Evolutionary conservation across 2,329 filamentous ascomycete species (phyloP), one percentile per base, ranked within the genome.

Genomic region (Moelleriella libera): DNA sequence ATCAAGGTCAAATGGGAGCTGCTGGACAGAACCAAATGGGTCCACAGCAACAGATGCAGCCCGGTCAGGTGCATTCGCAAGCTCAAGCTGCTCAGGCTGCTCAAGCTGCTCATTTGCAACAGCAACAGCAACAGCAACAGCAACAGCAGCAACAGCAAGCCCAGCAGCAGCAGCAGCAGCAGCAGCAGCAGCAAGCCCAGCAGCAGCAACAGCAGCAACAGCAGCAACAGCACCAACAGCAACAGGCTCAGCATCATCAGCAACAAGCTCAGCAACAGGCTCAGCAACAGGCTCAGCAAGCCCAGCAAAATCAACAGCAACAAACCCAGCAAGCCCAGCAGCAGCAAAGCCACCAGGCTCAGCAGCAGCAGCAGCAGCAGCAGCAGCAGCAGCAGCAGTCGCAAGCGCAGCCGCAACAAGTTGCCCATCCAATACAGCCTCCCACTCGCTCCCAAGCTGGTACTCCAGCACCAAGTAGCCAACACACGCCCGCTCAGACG

Each of bases 401-500:
- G 48, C 69, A 72, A 51, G 64, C 63, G 45, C 66, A 73, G 29
- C 76, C 78, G 53, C 64, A 63, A n/a, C 67, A 60, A 31, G 62
- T 63, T 30, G 61, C 64, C 34, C 63, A 37, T 37, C 32, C 7
- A 37, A 7, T 7, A 11, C 11, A 7, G 32, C 7, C 66, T 34
- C 49, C 49, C 21, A 47, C 49, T 40, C 45, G 49, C 12, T 50
- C 49, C 37, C 49, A 50, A 45, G 49, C 47, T 7, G 49, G 49
- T 14, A 50, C 49, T 34, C 49, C 49, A 21, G 49, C 44, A 14
- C 49, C 46, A 9, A 50, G 49, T 42, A 39, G 46, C n/a, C 49
- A 50, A 30, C 76, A 78, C 50, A 67, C 65, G 30, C 67, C 65
- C 11, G 63, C 59, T 29, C 63, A 63, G 34, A 63, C 64, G 40